Base-by-base conservation (phyloP, 805 yeast species). In the Zygosaccharomyces kombuchaensis region DNA sequence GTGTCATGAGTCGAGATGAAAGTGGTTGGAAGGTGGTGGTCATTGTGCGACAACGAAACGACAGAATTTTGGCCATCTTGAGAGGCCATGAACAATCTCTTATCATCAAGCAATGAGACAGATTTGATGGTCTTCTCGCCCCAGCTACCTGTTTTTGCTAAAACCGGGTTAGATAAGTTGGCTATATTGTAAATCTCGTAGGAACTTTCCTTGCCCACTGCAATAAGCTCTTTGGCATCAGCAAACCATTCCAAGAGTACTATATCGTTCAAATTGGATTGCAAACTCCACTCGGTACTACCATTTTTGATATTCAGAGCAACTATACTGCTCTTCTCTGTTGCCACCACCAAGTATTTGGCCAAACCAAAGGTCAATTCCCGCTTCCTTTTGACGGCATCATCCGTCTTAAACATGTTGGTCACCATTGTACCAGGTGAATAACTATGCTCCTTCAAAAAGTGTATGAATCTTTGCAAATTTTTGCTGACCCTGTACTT, bases 291-390 rank as follows among this genome's bases (percentile, higher is more conserved):
- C 6, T 62, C 52, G 17, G 43, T 29, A 12, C 60, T 53, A 14
- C 77, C 76, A 41, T 70, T 62, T 5, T 61, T 53, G 1, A 76
- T 58, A 47, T 74, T 69, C 13, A 77, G 57, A 1, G 77, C 78
- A 8, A 72, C 60, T 1, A 81, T 40, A 37, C 66, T 67, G 4
- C 76, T 75, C 36, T 58, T 58, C 9, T 58, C 54, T 0, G 78
- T 71, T 2, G 73, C 67, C 0, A 69, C 67, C 2, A 77, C 58
- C 22, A 78, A 48, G 4, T 60, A 57, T 46, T 78, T 77, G 6
- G 63, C 56, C 27, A 74, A 69, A 1, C 82, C 82, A 63, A 78
- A 78, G 23, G 63, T 69, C 6, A 55, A 34, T 31, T 63, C 57
- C 16, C 40, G 45, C 26, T 47, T 48, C 7, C 55, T 53, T 7